Base-by-base conservation (phyloP, 495 filamentous ascomycete species). In the Chaetomium tenue region DNA sequence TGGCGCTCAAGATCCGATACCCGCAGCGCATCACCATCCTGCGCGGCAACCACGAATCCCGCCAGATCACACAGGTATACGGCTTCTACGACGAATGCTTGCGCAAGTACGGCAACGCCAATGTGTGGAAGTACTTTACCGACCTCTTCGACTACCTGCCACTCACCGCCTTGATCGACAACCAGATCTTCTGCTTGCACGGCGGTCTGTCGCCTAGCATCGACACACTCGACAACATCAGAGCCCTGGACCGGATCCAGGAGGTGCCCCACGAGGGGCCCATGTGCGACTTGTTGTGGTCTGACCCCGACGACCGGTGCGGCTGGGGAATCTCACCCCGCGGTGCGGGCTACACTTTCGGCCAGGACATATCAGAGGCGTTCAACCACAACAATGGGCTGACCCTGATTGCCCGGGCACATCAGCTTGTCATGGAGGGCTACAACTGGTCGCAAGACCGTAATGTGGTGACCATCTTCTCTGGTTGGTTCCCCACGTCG, bases 331-430 rank as follows among this genome's bases (percentile, higher is more conserved):
- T 98, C 74, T 94, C 90, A 63, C 94, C 94, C 64, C 87, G 94
- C 78, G 94, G 94, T 78, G 94, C 94, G 66, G 94, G 94, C 60
- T 98, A 98, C 80, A 98, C 94, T 39, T 98, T 98, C 77, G 94
- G 94, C 65, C 94, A 98, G 81, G 94, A 98, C 76, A 98, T 98
- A 71, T 97, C 93, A 12, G 94, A 98, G 80, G 94, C 94, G 5
- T 98, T 98, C 83, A 98, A 98, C 79, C 94, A 98, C 78, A 98
- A 98, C 83, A 98, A 98, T 71, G 94, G 94, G 58, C 82, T 98
- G 81, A 98, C 94, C 64, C 83, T 98, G 58, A 91, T 98, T 66
- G 93, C 93, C 63, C 83, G 93, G 70, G 93, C 93, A 25, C 93
- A 97, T 82, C 93, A 97, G 79, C 80, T 97, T 78, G 93, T 97